Evolutionary conservation across 306 rosid genomes (phyloP).

Genomic region (Ochetophila trinervis): DNA sequence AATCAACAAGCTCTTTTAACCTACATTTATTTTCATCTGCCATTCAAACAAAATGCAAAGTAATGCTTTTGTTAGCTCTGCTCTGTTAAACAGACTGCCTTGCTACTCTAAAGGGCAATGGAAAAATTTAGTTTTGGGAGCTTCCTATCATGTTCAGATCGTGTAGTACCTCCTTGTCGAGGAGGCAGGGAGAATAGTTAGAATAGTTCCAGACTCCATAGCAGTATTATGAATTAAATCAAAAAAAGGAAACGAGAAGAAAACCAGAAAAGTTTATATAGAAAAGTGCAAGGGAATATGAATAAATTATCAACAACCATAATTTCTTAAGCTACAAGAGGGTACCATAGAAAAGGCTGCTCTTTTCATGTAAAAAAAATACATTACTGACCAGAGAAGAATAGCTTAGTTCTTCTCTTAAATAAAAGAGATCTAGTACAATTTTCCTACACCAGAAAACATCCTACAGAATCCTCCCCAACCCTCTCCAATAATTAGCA

Average conservation of each 20-base stretch:
- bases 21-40: too few species aligned
- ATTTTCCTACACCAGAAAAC: conserved; percentile 24
- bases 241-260: background rate
- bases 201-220: too few species aligned
- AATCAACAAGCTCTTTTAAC: too few species aligned
- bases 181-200: too few species aligned
- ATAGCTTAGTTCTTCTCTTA: background rate
- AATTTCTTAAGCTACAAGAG: background rate
- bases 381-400: background rate
- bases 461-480: conserved; percentile 18
- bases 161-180: too few species aligned
- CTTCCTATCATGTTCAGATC: too few species aligned
- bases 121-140: too few species aligned
- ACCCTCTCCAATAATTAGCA: conserved; percentile 17
- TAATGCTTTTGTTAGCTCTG: too few species aligned
- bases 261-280: background rate
- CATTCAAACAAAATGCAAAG: too few species aligned
- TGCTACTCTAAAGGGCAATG: too few species aligned
- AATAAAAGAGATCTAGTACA: conserved; percentile 2
- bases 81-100: too few species aligned
- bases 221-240: too few species aligned
- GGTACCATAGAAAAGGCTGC: background rate
- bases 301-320: background rate
- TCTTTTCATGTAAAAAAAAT: background rate
- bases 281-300: background rate